phyloP scores from a whole-genome alignment of 805 yeast genomes.

The Candida maltosa region DNA sequence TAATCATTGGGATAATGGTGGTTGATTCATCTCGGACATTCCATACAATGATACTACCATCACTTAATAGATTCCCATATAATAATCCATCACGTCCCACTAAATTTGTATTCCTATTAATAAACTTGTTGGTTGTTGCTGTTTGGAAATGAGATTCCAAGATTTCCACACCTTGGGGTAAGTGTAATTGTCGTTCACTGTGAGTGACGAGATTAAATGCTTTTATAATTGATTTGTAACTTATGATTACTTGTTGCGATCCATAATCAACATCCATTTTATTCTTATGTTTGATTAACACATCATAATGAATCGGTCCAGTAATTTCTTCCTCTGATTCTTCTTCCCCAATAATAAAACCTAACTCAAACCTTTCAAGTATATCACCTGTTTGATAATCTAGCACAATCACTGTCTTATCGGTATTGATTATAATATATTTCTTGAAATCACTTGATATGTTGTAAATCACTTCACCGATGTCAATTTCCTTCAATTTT shows the following conservation, averaged over 20 bases:
- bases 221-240: conserved; percentile 15
- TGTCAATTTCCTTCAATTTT: conserved; percentile 7
- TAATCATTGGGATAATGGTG: conserved; percentile 14
- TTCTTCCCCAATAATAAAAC: conserved; percentile 10
- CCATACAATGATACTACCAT: conserved; percentile 40
- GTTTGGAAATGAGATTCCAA: conserved; percentile 18
- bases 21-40: conserved; percentile 29
- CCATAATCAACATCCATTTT: conserved; percentile 31
- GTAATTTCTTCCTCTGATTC: conserved; percentile 6
- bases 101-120: conserved; percentile 16
- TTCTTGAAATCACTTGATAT: conserved; percentile 26
- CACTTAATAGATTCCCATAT: conserved; percentile 34
- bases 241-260: conserved; percentile 24
- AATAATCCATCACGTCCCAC: conserved; percentile 43
- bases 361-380: conserved; percentile 12
- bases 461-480: conserved; percentile 12
- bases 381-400: conserved; percentile 13
- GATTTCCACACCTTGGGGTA: conserved; percentile 14
- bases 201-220: conserved; percentile 15
- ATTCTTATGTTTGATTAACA: conserved; percentile 4
- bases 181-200: conserved; percentile 10
- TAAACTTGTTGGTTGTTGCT: conserved; percentile 1
- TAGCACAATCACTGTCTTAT: conserved; percentile 13
- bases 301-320: conserved; percentile 5
- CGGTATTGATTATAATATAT: conserved; percentile 18